Percentiles rank a stretch among this genome's conserved stretches.
These are phyloP conservation scores for Saksenaea vasiformis DNA, from an alignment of 371 early-diverging fungal genomes.

Conservation along the genomic window DNA sequence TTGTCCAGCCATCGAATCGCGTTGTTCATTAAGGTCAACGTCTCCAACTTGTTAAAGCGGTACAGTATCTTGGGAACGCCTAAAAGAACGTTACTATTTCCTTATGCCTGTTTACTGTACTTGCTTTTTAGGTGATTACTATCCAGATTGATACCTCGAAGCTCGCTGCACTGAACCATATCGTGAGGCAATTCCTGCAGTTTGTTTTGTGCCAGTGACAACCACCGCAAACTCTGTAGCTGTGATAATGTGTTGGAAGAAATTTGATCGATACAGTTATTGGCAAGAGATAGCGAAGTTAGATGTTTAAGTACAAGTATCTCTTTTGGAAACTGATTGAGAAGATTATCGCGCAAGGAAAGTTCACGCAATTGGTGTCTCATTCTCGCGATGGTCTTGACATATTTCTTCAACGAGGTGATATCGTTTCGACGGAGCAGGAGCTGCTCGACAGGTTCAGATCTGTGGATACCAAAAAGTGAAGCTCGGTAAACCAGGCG, in stretches of 20 bases:
- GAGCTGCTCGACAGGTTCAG: slow-evolving; percentile 11
- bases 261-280: slow-evolving; percentile 51
- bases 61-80: slow-evolving; percentile 55
- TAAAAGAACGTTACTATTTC: not conserved
- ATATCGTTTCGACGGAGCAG: slow-evolving; percentile 23
- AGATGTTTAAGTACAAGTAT: slow-evolving; percentile 57
- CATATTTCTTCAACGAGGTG: slow-evolving; percentile 14
- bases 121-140: slow-evolving; percentile 52
- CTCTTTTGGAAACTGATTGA: slow-evolving; percentile 56
- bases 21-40: slow-evolving; percentile 52
- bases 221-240: slow-evolving; percentile 31
- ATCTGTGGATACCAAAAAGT: not conserved
- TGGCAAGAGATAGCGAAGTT: slow-evolving; percentile 66
- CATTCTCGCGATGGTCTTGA: slow-evolving; percentile 14
- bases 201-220: slow-evolving; percentile 30
- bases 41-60: slow-evolving; percentile 31
- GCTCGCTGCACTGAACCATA: slow-evolving; percentile 47
- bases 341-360: slow-evolving; percentile 48
- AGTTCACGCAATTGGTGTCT: slow-evolving; percentile 31
- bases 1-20: slow-evolving; percentile 25
- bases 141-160: slow-evolving; percentile 68
- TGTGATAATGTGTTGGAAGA: slow-evolving; percentile 20
- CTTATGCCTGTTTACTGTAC: not conserved
- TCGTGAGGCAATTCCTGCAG: slow-evolving; percentile 49
- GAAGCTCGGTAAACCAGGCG: not conserved